Percentiles rank a stretch among this genome's conserved stretches.
Evolutionary conservation across 495 filamentous ascomycete species (phyloP).

Genomic region (Haplographium delicatum): DNA sequence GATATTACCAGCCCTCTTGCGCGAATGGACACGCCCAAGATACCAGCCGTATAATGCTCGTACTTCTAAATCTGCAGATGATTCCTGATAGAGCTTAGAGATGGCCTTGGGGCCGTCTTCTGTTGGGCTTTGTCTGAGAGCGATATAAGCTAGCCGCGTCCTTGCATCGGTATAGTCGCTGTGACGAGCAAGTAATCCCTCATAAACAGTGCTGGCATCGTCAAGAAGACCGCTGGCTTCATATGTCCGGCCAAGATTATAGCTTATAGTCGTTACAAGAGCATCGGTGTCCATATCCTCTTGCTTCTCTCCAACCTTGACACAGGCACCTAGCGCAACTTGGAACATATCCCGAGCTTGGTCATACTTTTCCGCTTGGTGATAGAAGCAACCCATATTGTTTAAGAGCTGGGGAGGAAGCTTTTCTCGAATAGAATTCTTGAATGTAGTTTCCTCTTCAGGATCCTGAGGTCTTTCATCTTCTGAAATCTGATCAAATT

Average conservation of each 20-base stretch:
- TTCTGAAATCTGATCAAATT: slow-evolving; percentile 65
- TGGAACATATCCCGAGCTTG: slow-evolving; percentile 84
- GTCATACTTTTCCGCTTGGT: slow-evolving; percentile 74
- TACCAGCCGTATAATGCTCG: slow-evolving; percentile 94
- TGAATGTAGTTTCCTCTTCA: slow-evolving; percentile 55
- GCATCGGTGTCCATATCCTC: slow-evolving; percentile 76
- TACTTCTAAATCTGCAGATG: slow-evolving; percentile 80
- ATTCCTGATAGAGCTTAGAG: slow-evolving; percentile 71
- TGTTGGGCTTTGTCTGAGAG: slow-evolving; percentile 72
- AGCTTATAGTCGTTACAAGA: slow-evolving; percentile 87
- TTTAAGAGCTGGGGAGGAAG: slow-evolving; percentile 89
- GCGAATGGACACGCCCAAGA: slow-evolving; percentile 65
- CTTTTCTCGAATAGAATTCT: slow-evolving; percentile 58
- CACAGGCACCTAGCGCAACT: slow-evolving; percentile 78
- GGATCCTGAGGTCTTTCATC: slow-evolving; percentile 60
- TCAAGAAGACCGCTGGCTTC: slow-evolving; percentile 77
- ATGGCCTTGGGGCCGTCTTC: slow-evolving; percentile 84
- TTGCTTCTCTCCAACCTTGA: slow-evolving; percentile 64
- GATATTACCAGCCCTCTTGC: slow-evolving; percentile 72
- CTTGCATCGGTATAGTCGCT: slow-evolving; percentile 86
- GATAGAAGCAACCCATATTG: slow-evolving; percentile 95
- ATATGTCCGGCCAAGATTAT: slow-evolving; percentile 94
- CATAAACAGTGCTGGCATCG: slow-evolving; percentile 81
- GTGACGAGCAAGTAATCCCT: slow-evolving; percentile 75
- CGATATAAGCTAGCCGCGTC: slow-evolving; percentile 83